These are phyloP conservation scores for Suillus sp. DNA, from an alignment of 768 basidiomycete species.

Conservation along the genomic window DNA sequence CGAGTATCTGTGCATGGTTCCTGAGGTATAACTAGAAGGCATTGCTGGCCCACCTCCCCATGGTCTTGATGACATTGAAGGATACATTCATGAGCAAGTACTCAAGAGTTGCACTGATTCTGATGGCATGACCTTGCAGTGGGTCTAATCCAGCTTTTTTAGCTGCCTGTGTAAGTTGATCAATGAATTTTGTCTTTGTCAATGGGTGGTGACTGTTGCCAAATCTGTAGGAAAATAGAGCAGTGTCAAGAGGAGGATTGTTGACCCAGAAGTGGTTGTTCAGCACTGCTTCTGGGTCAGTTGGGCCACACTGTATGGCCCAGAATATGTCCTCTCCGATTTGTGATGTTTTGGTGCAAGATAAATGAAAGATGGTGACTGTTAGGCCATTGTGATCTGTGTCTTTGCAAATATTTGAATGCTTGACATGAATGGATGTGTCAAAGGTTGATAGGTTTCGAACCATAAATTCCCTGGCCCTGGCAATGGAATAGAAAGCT, in stretches of 20 bases:
- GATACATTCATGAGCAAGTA: too few relatives aligned
- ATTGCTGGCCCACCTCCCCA: too few relatives aligned
- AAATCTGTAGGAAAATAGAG: slow-evolving; percentile 34
- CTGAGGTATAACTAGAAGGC: too few relatives aligned
- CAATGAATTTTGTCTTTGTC: slow-evolving; percentile 29
- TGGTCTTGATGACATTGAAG: too few relatives aligned
- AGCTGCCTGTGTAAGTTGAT: slow-evolving; percentile 10
- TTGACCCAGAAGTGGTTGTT: slow-evolving; percentile 34
- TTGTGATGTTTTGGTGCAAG: slow-evolving; percentile 14
- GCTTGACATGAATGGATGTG: not conserved
- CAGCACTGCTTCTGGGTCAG: slow-evolving; percentile 28
- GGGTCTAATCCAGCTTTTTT: slow-evolving; percentile 11
- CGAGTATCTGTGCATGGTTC: too few relatives aligned
- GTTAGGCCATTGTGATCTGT: slow-evolving; percentile 28
- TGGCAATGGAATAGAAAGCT: slow-evolving; percentile 36
- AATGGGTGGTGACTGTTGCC: slow-evolving; percentile 23
- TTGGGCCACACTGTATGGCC: slow-evolving; percentile 27
- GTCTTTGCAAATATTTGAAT: not conserved
- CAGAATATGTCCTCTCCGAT: slow-evolving; percentile 38
- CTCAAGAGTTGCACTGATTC: too few relatives aligned
- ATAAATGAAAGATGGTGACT: slow-evolving; percentile 14
- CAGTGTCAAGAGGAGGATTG: slow-evolving; percentile 19
- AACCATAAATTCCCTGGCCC: slow-evolving; percentile 42
- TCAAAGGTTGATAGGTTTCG: slow-evolving; percentile 1
- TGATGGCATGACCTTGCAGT: slow-evolving; percentile 27